Evolutionary conservation across 331 rosid species (phyloP).

Genomic region (Rosa hybrid): DNA sequence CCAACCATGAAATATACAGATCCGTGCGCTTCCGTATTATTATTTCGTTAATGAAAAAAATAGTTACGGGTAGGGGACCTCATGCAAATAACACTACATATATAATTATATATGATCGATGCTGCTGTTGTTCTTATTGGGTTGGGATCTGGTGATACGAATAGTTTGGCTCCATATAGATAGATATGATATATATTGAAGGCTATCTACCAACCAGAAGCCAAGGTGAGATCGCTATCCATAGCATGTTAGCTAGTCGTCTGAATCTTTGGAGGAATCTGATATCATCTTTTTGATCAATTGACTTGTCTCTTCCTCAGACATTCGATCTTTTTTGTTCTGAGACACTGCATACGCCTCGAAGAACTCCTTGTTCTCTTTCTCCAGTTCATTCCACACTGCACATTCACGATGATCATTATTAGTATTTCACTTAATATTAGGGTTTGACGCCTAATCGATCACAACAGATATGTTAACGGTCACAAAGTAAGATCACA

Average conservation of each 20-base stretch:
- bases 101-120: background rate
- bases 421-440: background rate
- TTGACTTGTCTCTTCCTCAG: constrained; percentile 82
- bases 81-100: background rate
- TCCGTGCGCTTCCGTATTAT: background rate
- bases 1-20: background rate
- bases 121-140: constrained; percentile 3
- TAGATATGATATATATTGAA: background rate
- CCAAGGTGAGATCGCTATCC: constrained; percentile 44
- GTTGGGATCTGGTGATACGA: background rate
- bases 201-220: constrained; percentile 13
- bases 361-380: constrained; percentile 85
- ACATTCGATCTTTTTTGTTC: constrained; percentile 65
- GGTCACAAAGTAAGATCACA: background rate
- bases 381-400: constrained; percentile 95
- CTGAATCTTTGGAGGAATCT: constrained; percentile 64
- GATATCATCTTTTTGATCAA: constrained; percentile 77
- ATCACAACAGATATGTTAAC: background rate
- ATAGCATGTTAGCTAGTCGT: constrained; percentile 28
- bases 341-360: constrained; percentile 62
- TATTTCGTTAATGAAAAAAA: background rate
- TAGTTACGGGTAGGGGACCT: constrained; percentile 6
- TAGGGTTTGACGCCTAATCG: background rate
- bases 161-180: constrained; percentile 3
- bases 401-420: constrained; percentile 22